These are phyloP conservation scores for Cordyceps pruinosa DNA, from an alignment of 2,329 filamentous ascomycete genomes.

Conservation along the genomic window DNA sequence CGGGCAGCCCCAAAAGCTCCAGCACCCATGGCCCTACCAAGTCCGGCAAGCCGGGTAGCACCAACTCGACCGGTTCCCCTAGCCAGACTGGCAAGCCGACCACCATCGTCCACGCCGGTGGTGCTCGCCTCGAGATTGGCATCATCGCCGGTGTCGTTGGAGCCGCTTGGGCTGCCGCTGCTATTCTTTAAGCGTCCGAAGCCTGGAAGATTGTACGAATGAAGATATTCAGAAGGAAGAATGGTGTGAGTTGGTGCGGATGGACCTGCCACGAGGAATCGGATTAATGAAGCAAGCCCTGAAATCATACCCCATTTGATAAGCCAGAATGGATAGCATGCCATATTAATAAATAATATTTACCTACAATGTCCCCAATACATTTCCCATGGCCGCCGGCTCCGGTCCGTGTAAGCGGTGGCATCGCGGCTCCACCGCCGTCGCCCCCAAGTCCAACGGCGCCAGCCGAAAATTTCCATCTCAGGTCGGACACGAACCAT, in stretches of 20 bases:
- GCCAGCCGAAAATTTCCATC: constrained; percentile 4
- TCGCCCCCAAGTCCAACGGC: not conserved
- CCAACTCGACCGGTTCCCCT: not conserved
- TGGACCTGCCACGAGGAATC: too few relatives aligned
- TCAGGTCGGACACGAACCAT: not conserved
- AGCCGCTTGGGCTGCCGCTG: constrained; percentile 18
- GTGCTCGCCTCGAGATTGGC: constrained; percentile 23
- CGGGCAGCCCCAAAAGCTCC: too few relatives aligned
- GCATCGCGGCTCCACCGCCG: constrained; percentile 3
- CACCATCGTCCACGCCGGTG: constrained; percentile 13
- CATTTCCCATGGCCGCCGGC: not conserved
- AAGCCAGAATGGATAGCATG: not conserved
- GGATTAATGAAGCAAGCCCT: not conserved
- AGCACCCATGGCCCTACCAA: too few relatives aligned
- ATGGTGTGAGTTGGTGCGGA: too few relatives aligned
- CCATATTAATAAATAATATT: not conserved
- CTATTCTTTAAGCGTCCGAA: constrained; percentile 14
- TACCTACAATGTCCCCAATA: not conserved
- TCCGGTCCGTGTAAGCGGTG: not conserved
- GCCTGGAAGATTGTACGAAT: not conserved
- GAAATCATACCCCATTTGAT: not conserved
- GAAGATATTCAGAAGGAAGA: not conserved
- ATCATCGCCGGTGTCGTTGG: constrained; percentile 20
- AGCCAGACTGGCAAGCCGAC: constrained; percentile 5
- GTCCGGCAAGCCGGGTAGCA: constrained; percentile 8